phyloP scores from a whole-genome alignment of 352 stramenopile genomes.

The Phytophthora tentaculata region DNA sequence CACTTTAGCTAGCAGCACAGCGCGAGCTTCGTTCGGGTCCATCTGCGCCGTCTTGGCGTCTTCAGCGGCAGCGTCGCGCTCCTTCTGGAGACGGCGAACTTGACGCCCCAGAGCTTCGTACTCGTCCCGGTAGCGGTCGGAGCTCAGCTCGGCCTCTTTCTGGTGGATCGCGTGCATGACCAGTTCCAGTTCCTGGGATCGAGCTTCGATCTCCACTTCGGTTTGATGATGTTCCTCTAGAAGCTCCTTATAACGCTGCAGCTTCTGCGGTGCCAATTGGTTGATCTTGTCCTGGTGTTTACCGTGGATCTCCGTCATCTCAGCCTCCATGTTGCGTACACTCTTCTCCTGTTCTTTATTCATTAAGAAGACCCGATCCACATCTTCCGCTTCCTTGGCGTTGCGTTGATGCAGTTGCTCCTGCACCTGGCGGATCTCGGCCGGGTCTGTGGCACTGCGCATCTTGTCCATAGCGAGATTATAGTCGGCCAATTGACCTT shows the following conservation, averaged over 20 bases:
- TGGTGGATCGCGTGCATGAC: conserved; percentile 78
- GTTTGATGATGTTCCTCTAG: conserved; percentile 74
- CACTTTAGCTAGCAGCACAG: conserved; percentile 84
- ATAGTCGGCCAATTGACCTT: conserved; percentile 93
- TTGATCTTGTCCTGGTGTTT: conserved; percentile 91
- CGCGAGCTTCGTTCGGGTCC: conserved; percentile 87
- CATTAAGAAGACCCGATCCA: conserved; percentile 90
- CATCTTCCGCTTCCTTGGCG: conserved; percentile 85
- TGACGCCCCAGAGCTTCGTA: conserved; percentile 79
- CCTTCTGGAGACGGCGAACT: conserved; percentile 71
- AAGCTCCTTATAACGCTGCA: conserved; percentile 80
- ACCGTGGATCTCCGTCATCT: conserved; percentile 80
- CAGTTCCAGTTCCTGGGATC: conserved; percentile 72
- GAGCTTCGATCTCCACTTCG: conserved; percentile 79
- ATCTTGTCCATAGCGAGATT: conserved; percentile 95
- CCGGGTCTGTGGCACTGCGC: conserved; percentile 67
- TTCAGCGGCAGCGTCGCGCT: conserved; percentile 78
- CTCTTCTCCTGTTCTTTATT: conserved; percentile 84
- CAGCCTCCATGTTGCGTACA: conserved; percentile 71
- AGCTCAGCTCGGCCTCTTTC: conserved; percentile 74
- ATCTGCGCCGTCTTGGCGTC: conserved; percentile 89
- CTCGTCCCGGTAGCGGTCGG: conserved; percentile 77
- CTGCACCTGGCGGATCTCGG: conserved; percentile 72
- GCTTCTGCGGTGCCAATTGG: conserved; percentile 84
- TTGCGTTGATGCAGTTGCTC: conserved; percentile 79